phyloP scores from a whole-genome alignment of 441 rosid species.

The Corymbia calophylla region DNA sequence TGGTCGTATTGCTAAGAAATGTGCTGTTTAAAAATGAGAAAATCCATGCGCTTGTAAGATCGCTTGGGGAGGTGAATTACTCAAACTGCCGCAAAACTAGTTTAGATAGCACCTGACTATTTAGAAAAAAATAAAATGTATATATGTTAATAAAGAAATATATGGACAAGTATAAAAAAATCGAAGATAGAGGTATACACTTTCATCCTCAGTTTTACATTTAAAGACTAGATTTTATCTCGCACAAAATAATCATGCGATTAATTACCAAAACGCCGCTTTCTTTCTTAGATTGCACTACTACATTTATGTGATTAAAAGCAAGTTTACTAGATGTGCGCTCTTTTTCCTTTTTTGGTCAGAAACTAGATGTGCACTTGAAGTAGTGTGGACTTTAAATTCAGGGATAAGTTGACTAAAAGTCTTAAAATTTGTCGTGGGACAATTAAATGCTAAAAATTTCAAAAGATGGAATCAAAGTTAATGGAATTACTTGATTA shows the following conservation, averaged over 20 bases:
- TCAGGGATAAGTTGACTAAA: not conserved
- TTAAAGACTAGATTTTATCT: not conserved
- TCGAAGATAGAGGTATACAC: not conserved
- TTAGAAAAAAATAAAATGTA: not conserved
- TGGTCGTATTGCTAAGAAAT: not conserved
- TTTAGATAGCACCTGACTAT: not conserved
- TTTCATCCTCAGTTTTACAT: not conserved
- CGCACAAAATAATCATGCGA: not conserved
- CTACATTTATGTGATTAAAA: not conserved
- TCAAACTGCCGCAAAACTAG: not conserved
- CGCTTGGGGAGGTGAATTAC: not conserved
- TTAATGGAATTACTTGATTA: no score
- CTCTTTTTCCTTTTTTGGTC: not conserved
- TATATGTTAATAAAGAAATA: no score
- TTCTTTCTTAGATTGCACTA: not conserved
- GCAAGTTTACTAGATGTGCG: not conserved
- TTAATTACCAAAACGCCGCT: not conserved
- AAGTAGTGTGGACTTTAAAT: not conserved
- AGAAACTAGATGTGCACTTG: not conserved
- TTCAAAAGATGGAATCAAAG: no score
- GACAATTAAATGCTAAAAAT: no score
- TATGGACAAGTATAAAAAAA: not conserved
- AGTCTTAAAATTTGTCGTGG: fast-evolving
- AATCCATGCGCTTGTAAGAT: not conserved
- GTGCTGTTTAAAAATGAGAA: not conserved